These are phyloP conservation scores for Coemansia sp. DNA, from an alignment of 192 early-diverging fungal species.

Conservation along the genomic window DNA sequence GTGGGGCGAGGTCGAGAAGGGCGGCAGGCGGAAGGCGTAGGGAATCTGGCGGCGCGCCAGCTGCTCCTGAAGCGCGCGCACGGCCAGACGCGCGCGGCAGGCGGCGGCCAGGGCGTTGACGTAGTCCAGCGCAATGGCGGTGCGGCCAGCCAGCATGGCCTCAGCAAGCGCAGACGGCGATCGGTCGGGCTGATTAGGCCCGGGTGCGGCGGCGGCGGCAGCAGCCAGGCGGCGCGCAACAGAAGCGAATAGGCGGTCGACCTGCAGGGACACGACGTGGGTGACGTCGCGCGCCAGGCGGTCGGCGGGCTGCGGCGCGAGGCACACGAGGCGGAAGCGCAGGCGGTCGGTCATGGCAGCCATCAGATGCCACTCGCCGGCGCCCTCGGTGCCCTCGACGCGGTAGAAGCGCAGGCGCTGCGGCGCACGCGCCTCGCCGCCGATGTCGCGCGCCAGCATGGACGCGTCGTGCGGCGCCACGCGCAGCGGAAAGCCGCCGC, in stretches of 20 bases:
- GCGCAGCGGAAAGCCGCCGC: conserved; percentile 24
- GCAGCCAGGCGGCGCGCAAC: conserved; percentile 30
- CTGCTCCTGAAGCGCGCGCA: conserved; percentile 45
- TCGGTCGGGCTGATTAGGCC: no score
- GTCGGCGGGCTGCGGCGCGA: conserved; percentile 27
- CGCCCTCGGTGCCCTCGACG: conserved; percentile 47
- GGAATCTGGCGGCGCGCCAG: conserved; percentile 40
- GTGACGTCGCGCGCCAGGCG: conserved; percentile 27
- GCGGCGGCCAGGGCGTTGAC: conserved; percentile 42
- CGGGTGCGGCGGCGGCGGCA: neutral
- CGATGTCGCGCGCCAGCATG: conserved; percentile 35
- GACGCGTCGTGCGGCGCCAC: conserved; percentile 43
- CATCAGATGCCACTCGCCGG: conserved; percentile 49
- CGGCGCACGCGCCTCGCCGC: conserved; percentile 21
- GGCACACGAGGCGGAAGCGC: conserved; percentile 40
- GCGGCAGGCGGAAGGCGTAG: conserved; percentile 44
- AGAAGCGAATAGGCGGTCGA: conserved; percentile 46
- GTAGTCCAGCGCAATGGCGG: conserved; percentile 46
- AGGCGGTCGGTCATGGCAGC: conserved; percentile 47
- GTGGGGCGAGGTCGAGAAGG: conserved; percentile 50
- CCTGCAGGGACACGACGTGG: conserved; percentile 42
- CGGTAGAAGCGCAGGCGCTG: conserved; percentile 43
- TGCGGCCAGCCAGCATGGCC: conserved; percentile 43
- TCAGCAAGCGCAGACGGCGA: neutral
- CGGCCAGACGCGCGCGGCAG: conserved; percentile 40